Evolutionary conservation across 2,329 filamentous ascomycete genomes (phyloP), one percentile per base, ranked within the genome.

Genomic region (Pezicula radicicola): DNA sequence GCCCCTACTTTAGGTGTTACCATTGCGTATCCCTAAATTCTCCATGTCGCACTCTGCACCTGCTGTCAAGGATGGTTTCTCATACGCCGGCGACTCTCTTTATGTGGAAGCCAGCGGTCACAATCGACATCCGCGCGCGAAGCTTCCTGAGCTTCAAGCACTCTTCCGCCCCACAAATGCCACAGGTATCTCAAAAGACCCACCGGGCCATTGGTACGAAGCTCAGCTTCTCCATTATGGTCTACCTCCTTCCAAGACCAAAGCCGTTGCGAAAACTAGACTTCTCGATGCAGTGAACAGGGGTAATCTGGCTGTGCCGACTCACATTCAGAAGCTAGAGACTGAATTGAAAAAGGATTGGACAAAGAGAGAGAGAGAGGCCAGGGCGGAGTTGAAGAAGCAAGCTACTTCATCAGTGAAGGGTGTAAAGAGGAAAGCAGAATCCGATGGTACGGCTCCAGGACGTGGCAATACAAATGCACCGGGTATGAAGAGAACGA

Each of bases 211-310:
- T 56, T 87, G 78, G 77, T 86, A 82, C 52, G 76, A 82, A 55
- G 81, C 83, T 0, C 81, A 87, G 55, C 72, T 85, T 10, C 66
- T 83, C 4, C 83, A 87, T 66, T 86, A 85, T 66, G 82, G 80
- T 1, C 70, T 87, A 0, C 71, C 70, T 6, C 72, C 75, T 0
- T 81, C 79, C 16, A 82, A 81, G 60, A 73, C 74, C 42, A 85
- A 85, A 66, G 75, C 78, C 19, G 74, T 76, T 0, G 81, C 82
- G 9, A 80, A 81, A 51, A 76, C 83, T 69, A 70, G 82, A 2
- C 67, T 87, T 15, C 72, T 78, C n/a, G 77, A 83, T 55, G 80
- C 81, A 7, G 62, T 84, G 53, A 78, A 76, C 35, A 66, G 65
- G 2, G 74, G 72, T 1, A 68, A 66, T 2, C 63, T 87, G 5